These are phyloP conservation scores for Capsella rubella DNA, from an alignment of 441 rosid species.

Conservation along the genomic window DNA sequence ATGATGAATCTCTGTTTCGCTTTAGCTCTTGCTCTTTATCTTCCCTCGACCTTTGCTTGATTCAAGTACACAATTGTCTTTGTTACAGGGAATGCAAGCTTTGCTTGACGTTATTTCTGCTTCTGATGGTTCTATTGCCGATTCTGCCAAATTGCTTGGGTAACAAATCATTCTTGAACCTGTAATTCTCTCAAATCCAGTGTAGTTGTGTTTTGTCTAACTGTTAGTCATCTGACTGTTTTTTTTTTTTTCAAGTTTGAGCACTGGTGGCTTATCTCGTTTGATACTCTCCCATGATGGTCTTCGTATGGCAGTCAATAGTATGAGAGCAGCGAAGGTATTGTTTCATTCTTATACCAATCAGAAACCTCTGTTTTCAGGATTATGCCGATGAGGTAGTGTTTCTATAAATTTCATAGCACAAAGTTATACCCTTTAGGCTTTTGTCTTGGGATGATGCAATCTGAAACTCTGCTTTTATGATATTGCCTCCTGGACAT, in stretches of 20 bases:
- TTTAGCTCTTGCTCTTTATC: neutral
- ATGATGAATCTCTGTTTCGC: neutral
- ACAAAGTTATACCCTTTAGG: neutral
- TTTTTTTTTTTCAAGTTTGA: constrained; percentile 73
- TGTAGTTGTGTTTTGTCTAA: constrained; percentile 3
- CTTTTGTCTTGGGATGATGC: constrained; percentile 3
- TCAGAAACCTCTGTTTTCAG: neutral
- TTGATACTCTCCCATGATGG: constrained; percentile 84
- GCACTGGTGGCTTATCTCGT: constrained; percentile 89
- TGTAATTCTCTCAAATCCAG: neutral
- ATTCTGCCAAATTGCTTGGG: constrained; percentile 82
- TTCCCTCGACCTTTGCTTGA: neutral
- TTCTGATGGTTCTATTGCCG: constrained; percentile 82
- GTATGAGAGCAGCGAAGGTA: constrained; percentile 80
- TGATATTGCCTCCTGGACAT: constrained; percentile 11
- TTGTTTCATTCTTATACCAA: neutral
- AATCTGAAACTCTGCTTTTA: constrained; percentile 1
- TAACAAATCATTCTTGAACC: constrained; percentile 27
- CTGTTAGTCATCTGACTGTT: neutral
- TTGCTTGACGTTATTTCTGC: constrained; percentile 78
- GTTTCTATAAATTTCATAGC: neutral
- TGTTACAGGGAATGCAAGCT: constrained; percentile 86
- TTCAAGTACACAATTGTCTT: constrained; percentile 5
- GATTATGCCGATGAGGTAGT: neutral
- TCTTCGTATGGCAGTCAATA: constrained; percentile 83